A percentile compares a stretch with the other conserved stretches of the same genome.
Evolutionary conservation across 1,139 yeast genomes (phyloP).

Genomic region (Kurtzmaniella quercitrusa): DNA sequence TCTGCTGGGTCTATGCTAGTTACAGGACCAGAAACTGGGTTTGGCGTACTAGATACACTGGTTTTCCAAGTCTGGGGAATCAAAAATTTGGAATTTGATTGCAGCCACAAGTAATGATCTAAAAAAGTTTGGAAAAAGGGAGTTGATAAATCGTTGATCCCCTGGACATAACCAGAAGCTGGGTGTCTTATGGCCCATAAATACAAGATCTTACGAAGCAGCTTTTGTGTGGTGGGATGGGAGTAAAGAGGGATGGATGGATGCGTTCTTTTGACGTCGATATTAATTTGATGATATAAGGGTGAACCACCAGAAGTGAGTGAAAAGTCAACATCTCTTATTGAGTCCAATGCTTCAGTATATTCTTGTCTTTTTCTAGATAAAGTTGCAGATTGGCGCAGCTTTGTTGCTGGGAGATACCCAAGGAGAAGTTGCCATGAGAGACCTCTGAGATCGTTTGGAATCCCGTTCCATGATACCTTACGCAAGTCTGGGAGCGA

Average conservation of each 20-base stretch:
- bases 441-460: conserved; percentile 72
- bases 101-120: conserved; percentile 57
- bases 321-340: conserved; percentile 38
- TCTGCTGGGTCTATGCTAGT: conserved; percentile 56
- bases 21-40: background rate
- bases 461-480: conserved; percentile 93
- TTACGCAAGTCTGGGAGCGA: conserved; percentile 58
- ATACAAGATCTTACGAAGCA: conserved; percentile 77
- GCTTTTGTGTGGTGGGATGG: conserved; percentile 64
- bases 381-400: conserved; percentile 66
- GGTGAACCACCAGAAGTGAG: conserved; percentile 21
- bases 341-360: conserved; percentile 54
- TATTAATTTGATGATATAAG: conserved; percentile 93
- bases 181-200: conserved; percentile 98
- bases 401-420: conserved; percentile 80
- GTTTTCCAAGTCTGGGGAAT: conserved; percentile 34
- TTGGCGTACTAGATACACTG: background rate
- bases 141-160: conserved; percentile 90
- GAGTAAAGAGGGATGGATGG: conserved; percentile 77
- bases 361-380: conserved; percentile 85
- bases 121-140: conserved; percentile 91
- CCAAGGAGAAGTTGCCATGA: conserved; percentile 91
- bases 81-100: conserved; percentile 25
- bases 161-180: conserved; percentile 98
- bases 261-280: conserved; percentile 93